A percentile compares a stretch with the other conserved stretches of the same genome.
phyloP scores from a whole-genome alignment of 2,329 filamentous ascomycete genomes.

The Colletotrichum gigasporum region DNA sequence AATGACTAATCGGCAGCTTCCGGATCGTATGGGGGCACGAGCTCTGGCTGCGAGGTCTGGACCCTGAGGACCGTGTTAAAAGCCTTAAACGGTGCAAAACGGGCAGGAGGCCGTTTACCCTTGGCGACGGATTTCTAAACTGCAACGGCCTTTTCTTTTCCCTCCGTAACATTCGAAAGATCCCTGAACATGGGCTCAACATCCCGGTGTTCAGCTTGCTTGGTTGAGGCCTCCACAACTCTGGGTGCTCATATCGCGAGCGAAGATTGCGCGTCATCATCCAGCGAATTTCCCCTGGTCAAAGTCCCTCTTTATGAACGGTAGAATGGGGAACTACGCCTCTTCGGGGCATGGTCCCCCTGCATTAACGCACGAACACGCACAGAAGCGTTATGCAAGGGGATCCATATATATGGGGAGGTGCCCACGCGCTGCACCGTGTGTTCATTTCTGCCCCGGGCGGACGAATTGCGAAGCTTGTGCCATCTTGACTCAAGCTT shows the following conservation, averaged over 20 bases:
- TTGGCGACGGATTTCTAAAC: not conserved
- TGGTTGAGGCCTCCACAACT: slow-evolving; percentile 6
- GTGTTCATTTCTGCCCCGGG: not conserved
- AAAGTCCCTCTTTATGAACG: not conserved
- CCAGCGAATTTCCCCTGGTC: slow-evolving; percentile 19
- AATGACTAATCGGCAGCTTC: slow-evolving; percentile 18
- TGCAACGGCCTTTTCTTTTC: not conserved
- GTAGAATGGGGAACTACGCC: not conserved
- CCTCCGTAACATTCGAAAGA: not conserved
- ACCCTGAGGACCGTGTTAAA: not conserved
- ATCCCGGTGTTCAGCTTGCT: not conserved
- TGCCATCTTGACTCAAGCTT: too few relatives aligned
- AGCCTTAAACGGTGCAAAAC: not conserved
- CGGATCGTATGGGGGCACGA: not conserved
- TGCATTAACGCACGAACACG: not conserved
- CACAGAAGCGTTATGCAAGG: slow-evolving; percentile 7
- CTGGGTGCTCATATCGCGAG: slow-evolving; percentile 14
- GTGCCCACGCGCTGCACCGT: not conserved
- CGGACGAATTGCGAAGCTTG: not conserved
- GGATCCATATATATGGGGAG: not conserved
- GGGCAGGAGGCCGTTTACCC: not conserved
- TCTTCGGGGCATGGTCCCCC: not conserved
- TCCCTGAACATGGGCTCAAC: not conserved
- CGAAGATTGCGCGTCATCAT: slow-evolving; percentile 18
- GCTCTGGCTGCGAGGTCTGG: not conserved